A percentile compares a stretch with the other conserved stretches of the same genome.
phyloP scores from a whole-genome alignment of 495 filamentous ascomycete genomes.

The Hyphodiscus hymeniophilus region DNA sequence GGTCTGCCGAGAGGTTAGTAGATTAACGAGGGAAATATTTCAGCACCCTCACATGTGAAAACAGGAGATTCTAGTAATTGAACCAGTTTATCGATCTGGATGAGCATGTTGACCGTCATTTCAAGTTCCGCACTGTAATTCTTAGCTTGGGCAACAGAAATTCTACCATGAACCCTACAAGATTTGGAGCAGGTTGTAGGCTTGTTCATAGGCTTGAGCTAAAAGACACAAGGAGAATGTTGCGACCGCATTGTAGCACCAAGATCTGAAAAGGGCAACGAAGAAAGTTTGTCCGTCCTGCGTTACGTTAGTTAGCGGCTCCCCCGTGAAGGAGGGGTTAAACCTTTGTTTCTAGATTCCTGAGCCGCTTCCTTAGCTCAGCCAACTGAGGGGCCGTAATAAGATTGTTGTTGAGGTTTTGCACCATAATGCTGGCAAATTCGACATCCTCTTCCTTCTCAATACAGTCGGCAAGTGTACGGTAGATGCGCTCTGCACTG shows the following conservation, averaged over 20 bases:
- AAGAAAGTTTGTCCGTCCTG: conserved; percentile 94
- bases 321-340: not conserved
- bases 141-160: conserved; percentile 27
- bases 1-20: conserved; percentile 44
- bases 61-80: conserved; percentile 96
- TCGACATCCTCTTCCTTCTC: conserved; percentile 98
- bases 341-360: conserved; percentile 83
- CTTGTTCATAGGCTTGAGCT: conserved; percentile 97
- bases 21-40: not conserved
- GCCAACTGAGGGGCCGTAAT: conserved; percentile 94
- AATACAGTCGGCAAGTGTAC: conserved; percentile 90
- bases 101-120: conserved; percentile 98
- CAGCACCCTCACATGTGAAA: conserved; percentile 67
- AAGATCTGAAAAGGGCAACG: conserved; percentile 85
- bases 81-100: conserved; percentile 98
- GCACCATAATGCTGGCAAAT: conserved; percentile 99
- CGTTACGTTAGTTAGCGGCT: conserved; percentile 16
- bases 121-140: conserved; percentile 78
- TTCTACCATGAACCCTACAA: conserved; percentile 52
- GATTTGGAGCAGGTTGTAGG: conserved; percentile 92
- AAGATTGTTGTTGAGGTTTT: conserved; percentile 97
- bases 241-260: conserved; percentile 98
- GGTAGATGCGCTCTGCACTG: conserved; percentile 91
- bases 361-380: conserved; percentile 79
- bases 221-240: conserved; percentile 94